These are phyloP conservation scores for Neurospora tetraspora DNA, from an alignment of 495 filamentous ascomycete species.

Conservation along the genomic window DNA sequence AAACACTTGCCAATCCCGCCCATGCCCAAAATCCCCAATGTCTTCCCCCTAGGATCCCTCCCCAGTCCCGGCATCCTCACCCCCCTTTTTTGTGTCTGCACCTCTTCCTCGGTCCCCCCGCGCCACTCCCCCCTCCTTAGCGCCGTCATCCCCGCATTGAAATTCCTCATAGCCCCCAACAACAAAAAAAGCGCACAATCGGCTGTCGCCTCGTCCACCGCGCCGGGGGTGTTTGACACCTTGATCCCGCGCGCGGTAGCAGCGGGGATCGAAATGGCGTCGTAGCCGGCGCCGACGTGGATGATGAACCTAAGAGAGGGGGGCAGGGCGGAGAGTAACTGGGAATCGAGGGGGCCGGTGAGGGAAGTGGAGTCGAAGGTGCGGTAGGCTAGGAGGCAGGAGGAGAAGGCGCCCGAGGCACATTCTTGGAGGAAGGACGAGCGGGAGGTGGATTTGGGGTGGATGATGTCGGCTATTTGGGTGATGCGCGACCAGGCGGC, in stretches of 20 bases:
- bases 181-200: slow-evolving; percentile 71
- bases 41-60: slow-evolving; percentile 61
- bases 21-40: slow-evolving; percentile 77
- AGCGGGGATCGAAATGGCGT: slow-evolving; percentile 62
- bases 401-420: slow-evolving; percentile 55
- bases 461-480: neutral
- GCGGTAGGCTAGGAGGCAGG: slow-evolving; percentile 59
- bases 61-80: slow-evolving; percentile 30
- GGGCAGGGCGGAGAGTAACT: slow-evolving; percentile 55
- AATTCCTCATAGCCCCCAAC: slow-evolving; percentile 63
- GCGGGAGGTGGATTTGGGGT: neutral
- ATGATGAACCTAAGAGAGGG: slow-evolving; percentile 63
- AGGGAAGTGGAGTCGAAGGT: slow-evolving; percentile 58
- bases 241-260: slow-evolving; percentile 55
- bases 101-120: slow-evolving; percentile 15
- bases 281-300: slow-evolving; percentile 83
- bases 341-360: slow-evolving; percentile 57
- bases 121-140: slow-evolving; percentile 52
- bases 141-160: slow-evolving; percentile 51
- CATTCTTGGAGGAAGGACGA: slow-evolving; percentile 61
- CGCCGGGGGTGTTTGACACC: slow-evolving; percentile 73
- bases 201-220: slow-evolving; percentile 73
- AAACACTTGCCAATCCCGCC: slow-evolving; percentile 66
- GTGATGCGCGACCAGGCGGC: slow-evolving; percentile 8
- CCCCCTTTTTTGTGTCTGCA: no score